Evolutionary conservation across 1,139 yeast species (phyloP), one percentile per base, ranked within the genome.

Genomic region (Suhomyces guaymorum): DNA sequence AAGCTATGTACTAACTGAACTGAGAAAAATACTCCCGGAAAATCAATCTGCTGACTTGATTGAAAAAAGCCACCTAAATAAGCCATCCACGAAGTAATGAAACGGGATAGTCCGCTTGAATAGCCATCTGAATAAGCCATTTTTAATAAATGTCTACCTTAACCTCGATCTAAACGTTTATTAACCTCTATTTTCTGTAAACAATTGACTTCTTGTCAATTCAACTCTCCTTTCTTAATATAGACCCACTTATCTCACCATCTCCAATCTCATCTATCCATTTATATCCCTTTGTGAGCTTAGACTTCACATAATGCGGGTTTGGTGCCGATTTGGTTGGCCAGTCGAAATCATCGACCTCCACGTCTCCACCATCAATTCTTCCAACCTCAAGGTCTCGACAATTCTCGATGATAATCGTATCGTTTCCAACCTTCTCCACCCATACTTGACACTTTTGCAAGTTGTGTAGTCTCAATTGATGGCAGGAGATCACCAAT

Each of bases 391-490:
- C 34, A 19, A 63, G 41, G 1, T 32, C 38, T 7, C 37, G 33
- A 38, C 73, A 60, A 28, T 57, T 47, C 41, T 72, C 78, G 11
- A 70, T 59, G 3, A 69, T 53, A 2, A 65, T 47, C 15, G 58
- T 48, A 26, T 56, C 48, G 20, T 57, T 60, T 3, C 43, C 43
- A 3, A 58, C 59, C 10, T 16, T 11, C 2, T 49, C 42, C 0
- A 51, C 51, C 2, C 57, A 32, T 0, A 71, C 35, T 2, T 45
- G 38, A 22, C 61, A 51, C 26, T 57, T 39, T 2, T 27, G 25
- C 2, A 61, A 39, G 29, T 59, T 46, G 42, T 70, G 75, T 10
- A 72, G 47, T 19, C 77, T 45, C 28, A 66, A 50, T 42, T 72
- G 78, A 41, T 71, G 76, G 39, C 73, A 61, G 10, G 45, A 32